phyloP scores from a whole-genome alignment of 2,329 filamentous ascomycete species.

The Epichloe sylvatica region DNA sequence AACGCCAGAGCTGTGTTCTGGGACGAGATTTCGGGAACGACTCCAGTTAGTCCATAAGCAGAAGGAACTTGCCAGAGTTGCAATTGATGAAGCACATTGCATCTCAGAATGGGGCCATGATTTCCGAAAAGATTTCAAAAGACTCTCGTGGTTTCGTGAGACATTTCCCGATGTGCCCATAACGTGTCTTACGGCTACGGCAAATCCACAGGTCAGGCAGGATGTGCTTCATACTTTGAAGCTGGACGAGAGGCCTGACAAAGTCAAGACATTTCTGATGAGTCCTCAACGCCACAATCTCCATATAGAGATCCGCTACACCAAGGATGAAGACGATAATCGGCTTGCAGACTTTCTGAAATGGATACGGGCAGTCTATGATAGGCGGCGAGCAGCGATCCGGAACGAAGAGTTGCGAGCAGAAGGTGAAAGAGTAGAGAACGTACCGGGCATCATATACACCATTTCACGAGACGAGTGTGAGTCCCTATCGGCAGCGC shows the following conservation, averaged over 20 bases:
- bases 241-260: conserved; percentile 43
- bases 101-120: conserved; percentile 98
- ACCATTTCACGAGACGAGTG: conserved; percentile 63
- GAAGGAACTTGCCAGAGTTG: conserved; percentile 72
- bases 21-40: conserved; percentile 60
- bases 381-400: conserved; percentile 46
- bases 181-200: conserved; percentile 85
- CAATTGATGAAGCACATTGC: conserved; percentile 89
- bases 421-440: conserved; percentile 41
- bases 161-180: conserved; percentile 76
- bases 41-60: conserved; percentile 64
- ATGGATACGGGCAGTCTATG: conserved; percentile 65
- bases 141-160: conserved; percentile 70
- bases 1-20: conserved; percentile 76
- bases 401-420: conserved; percentile 45
- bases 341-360: conserved; percentile 58
- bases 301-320: conserved; percentile 81
- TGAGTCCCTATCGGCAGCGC: conserved; percentile 51
- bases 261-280: conserved; percentile 65
- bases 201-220: conserved; percentile 64
- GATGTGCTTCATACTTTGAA: conserved; percentile 69
- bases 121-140: conserved; percentile 85
- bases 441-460: conserved; percentile 67
- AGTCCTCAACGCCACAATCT: conserved; percentile 73
- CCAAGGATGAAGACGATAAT: conserved; percentile 57